Evolutionary conservation across 305 asterid species (phyloP).

Genomic region (Fraxinus angustifolia): DNA sequence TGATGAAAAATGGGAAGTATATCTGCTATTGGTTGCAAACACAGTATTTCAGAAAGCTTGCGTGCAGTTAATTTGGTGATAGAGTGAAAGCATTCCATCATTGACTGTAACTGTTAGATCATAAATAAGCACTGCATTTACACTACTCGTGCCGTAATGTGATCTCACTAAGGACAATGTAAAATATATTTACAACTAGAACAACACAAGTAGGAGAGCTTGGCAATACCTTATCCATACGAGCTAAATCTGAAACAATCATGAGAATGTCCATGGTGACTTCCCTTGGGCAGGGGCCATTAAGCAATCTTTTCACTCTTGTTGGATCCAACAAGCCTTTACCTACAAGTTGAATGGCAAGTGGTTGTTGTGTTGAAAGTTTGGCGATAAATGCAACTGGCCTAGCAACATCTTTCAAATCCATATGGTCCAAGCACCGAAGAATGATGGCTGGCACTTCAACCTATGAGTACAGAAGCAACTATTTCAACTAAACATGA

Average conservation of each 20-base stretch:
- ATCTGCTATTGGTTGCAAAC: neutral
- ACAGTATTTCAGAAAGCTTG: neutral
- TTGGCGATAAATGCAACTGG: conserved; percentile 93
- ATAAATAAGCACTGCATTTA: conserved; percentile 7
- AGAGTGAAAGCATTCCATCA: neutral
- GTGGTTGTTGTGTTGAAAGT: conserved; percentile 71
- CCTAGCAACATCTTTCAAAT: conserved; percentile 65
- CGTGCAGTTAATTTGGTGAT: neutral
- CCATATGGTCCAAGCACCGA: conserved; percentile 78
- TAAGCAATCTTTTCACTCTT: conserved; percentile 67
- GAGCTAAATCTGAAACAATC: conserved; percentile 96
- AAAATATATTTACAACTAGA: neutral
- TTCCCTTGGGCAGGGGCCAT: conserved; percentile 71
- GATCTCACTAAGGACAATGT: neutral
- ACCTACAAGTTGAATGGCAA: conserved; percentile 80
- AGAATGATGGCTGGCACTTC: conserved; percentile 70
- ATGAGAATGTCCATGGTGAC: conserved; percentile 83
- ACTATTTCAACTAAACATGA: conserved; percentile 15
- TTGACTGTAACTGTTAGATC: neutral
- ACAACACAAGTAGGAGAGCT: conserved; percentile 16
- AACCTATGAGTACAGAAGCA: conserved; percentile 42
- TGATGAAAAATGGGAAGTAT: neutral
- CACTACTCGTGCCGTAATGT: neutral
- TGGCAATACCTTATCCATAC: conserved; percentile 89
- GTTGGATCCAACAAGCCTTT: conserved; percentile 80